Evolutionary conservation across 495 filamentous ascomycete genomes (phyloP), one percentile per base, ranked within the genome.

Genomic region (Podospora anserina): DNA sequence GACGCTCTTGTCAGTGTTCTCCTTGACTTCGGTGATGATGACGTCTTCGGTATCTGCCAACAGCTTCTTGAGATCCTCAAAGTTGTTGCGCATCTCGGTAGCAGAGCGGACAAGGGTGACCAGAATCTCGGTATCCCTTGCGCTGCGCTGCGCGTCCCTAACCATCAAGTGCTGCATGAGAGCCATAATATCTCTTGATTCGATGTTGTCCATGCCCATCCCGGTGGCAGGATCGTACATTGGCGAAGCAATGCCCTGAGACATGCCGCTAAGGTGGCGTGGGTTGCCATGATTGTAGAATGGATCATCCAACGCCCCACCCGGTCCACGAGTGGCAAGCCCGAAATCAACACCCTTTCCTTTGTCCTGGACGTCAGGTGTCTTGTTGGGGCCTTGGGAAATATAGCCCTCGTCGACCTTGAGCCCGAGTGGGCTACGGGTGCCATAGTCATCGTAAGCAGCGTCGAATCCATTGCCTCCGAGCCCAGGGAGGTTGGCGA

Each of bases 151-250:
- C 56, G 93, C 94, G 82, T 99, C 95, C 15, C 95, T 89, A 69
- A 97, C 96, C 75, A 95, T 98, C 69, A 99, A 90, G 77, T 96
- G 95, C 75, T 99, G 94, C 95, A 99, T 98, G 28, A 99, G 82
- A 55, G 95, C 93, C 70, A 98, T 89, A 72, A 99, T 96, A 76
- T 99, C 96, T 79, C 97, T 94, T 5, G 92, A 97, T 77, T 99
- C 89, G 67, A 99, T 99, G 54, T 89, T 85, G 69, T 98, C 94
- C 68, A 97, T 91, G 39, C 94, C 94, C 62, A 85, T 87, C 30
- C 96, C 95, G 5, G 92, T 97, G 23, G 94, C 86, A 69, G 92
- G 89, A 76, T 98, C 95, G 74, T 97, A 98, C 19, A 97, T 79
- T 5, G 93, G 94, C 11, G 92, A 94, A 44, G 86, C 88, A 88